A percentile compares a stretch with the other conserved stretches of the same genome.
phyloP scores from a whole-genome alignment of 2,329 filamentous ascomycete species.

The Trichoderma semiorbis region DNA sequence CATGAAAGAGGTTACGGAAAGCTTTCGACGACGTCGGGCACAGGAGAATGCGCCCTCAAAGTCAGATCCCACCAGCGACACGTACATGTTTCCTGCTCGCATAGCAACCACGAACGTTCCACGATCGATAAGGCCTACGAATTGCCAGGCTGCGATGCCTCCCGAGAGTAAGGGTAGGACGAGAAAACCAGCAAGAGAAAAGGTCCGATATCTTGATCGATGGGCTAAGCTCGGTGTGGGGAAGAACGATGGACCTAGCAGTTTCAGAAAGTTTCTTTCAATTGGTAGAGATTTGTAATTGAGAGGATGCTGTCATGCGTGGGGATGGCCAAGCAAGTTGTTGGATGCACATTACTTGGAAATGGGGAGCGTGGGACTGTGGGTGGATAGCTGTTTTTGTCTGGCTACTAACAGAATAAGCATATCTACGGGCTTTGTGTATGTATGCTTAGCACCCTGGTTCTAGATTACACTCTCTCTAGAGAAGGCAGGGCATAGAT shows the following conservation, averaged over 20 bases:
- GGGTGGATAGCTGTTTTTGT: not conserved
- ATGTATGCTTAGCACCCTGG: not conserved
- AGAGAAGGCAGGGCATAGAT: not conserved
- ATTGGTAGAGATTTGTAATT: conserved; percentile 2
- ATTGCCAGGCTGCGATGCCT: not conserved
- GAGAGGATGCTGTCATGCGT: not conserved
- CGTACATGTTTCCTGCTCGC: not conserved
- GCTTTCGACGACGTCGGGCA: not conserved
- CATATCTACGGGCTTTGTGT: not conserved
- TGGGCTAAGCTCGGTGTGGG: not conserved
- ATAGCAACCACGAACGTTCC: not conserved
- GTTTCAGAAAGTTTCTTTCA: conserved; percentile 14
- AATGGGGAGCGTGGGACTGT: not conserved
- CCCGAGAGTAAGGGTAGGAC: not conserved
- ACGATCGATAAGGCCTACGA: not conserved
- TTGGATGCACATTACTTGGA: conserved; percentile 1
- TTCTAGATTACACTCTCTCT: not conserved
- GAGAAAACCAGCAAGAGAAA: conserved; percentile 4
- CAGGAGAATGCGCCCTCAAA: not conserved
- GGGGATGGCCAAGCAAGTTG: not conserved
- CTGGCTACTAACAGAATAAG: not conserved
- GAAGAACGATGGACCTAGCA: not conserved
- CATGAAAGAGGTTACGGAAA: not conserved
- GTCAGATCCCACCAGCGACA: not conserved
- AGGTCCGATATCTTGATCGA: not conserved